Evolutionary conservation across 2,329 filamentous ascomycete species (phyloP).

Genomic region (Fusarium poae): DNA sequence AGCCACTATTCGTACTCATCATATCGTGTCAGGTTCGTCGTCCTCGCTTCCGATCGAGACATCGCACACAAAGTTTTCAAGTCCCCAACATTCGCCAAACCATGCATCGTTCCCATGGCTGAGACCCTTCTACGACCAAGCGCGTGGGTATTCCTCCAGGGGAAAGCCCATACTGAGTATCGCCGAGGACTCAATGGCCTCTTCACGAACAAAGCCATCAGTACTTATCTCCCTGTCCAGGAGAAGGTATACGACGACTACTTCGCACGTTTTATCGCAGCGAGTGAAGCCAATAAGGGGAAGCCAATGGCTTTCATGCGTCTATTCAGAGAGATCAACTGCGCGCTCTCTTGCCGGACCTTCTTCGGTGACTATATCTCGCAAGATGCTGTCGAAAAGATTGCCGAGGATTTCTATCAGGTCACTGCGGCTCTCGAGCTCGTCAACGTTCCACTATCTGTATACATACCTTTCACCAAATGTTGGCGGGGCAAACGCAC

Average conservation of each 20-base stretch:
- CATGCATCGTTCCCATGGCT: conserved; percentile 81
- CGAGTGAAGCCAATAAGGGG: conserved; percentile 65
- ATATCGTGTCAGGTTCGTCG: conserved; percentile 72
- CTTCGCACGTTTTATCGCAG: conserved; percentile 75
- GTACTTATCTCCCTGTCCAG: conserved; percentile 78
- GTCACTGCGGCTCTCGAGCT: conserved; percentile 83
- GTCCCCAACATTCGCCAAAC: conserved; percentile 79
- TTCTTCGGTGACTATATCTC: conserved; percentile 86
- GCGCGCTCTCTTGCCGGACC: conserved; percentile 80
- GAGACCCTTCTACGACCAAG: conserved; percentile 75
- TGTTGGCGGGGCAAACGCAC: conserved; percentile 82
- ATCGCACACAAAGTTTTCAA: conserved; percentile 87
- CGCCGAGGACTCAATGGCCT: conserved; percentile 80
- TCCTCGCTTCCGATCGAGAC: conserved; percentile 81
- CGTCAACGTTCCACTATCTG: conserved; percentile 77
- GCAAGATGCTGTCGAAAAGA: conserved; percentile 77
- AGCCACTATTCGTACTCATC: background rate
- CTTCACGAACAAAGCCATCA: conserved; percentile 79
- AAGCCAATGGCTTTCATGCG: conserved; percentile 77
- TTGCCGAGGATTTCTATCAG: conserved; percentile 83
- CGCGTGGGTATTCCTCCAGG: conserved; percentile 85
- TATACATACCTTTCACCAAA: conserved; percentile 82
- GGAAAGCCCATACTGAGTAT: conserved; percentile 81
- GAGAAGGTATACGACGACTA: conserved; percentile 80
- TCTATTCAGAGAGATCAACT: conserved; percentile 81